These are phyloP conservation scores for Coniochaeta ligniaria DNA, from an alignment of 2,329 filamentous ascomycete genomes.

Conservation along the genomic window DNA sequence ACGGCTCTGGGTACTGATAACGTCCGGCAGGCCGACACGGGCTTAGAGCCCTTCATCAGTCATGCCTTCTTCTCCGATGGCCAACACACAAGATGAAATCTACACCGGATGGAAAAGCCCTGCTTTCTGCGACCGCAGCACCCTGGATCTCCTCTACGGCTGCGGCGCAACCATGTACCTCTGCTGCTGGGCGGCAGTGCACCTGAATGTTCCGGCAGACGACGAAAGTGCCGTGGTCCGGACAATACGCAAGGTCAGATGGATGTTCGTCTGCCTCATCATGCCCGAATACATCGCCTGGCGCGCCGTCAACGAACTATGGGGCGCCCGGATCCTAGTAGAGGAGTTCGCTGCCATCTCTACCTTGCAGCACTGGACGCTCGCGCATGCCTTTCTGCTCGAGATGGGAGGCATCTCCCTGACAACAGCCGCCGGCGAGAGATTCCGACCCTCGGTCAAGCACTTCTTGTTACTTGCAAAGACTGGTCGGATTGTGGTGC, in stretches of 20 bases:
- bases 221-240: not conserved
- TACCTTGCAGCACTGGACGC: no score
- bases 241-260: not conserved
- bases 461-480: not conserved
- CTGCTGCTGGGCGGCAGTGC: not conserved
- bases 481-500: not conserved
- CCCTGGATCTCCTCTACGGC: constrained; percentile 10
- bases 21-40: no score
- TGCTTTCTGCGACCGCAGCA: constrained; percentile 1
- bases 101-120: not conserved
- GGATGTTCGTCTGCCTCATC: not conserved
- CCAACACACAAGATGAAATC: not conserved
- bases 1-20: no score
- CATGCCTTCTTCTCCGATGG: no score
- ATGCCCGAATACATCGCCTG: not conserved
- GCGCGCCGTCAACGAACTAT: no score
- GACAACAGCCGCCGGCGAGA: no score
- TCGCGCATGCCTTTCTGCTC: no score
- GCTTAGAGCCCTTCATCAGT: no score
- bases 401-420: no score
- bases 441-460: no score
- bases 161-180: not conserved
- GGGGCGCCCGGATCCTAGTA: no score
- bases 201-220: not conserved
- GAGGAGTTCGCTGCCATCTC: no score